Evolutionary conservation across 345 rosid genomes (phyloP), one percentile per base, ranked within the genome.

Genomic region (Gossypium bickii): DNA sequence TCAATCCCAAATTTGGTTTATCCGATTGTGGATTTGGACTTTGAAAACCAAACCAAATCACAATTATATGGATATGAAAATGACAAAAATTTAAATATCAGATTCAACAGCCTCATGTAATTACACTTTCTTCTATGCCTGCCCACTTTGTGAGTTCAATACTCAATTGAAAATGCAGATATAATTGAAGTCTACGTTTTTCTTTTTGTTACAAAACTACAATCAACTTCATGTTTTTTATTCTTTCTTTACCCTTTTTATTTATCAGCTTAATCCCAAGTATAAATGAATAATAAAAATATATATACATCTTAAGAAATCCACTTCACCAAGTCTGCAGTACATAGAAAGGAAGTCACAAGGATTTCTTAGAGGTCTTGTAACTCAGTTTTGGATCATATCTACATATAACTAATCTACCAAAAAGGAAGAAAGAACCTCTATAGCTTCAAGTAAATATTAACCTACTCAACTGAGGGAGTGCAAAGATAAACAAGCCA

Each of bases 351-450:
- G 71, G 41, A 74, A 64, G 75, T 66, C 79, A 55, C 57, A 51
- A 9, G 78, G 29, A 47, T 16, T 58, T 76, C 77, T 47, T 67
- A 44, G 61, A 63, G 59, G 80, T 82, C 71, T 74, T 10, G 70
- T 70, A 62, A 48, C 80, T 78, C 58, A 27, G 83, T 80, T 76
- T 74, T 25, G 45, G 74, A 76, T 13, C 73, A 78, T 85, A 83
- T 85, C 80, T 83, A 85, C 86, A 85, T 52, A 43, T 52, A 43
- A 63, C 82, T 83, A 80, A 24, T 70, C 85, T 81, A 81, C 82
- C 78, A 78, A 80, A 81, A 77, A 24, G 80, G 58, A 79, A 75
- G 80, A 75, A 77, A 73, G 78, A 73, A 78, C 76, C 89, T 86
- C 91, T 84, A 84, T 83, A 85, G 78, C 79, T 75, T 78, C 16